Evolutionary conservation across 140 eudicot genomes (phyloP).

Genomic region (Oenanthe javanica): DNA sequence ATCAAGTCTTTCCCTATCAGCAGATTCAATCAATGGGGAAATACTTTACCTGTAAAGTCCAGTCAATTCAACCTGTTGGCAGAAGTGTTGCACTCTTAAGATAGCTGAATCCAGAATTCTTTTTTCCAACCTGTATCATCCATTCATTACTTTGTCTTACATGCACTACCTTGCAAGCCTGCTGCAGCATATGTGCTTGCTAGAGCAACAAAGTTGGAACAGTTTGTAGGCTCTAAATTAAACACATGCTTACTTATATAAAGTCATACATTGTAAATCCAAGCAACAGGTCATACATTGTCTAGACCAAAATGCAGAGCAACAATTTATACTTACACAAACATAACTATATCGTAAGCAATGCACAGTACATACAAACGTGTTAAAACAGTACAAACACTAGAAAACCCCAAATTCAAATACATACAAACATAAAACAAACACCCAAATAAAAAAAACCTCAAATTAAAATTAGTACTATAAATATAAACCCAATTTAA

Average conservation of each 20-base stretch:
- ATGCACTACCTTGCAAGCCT: slow-evolving; percentile 46
- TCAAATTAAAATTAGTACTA: too few relatives aligned
- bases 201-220: slow-evolving; percentile 42
- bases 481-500: too few relatives aligned
- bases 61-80: neutral
- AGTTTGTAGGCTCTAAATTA: slow-evolving; percentile 33
- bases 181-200: slow-evolving; percentile 56
- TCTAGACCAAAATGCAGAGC: too few relatives aligned
- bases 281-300: too few relatives aligned
- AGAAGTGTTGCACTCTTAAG: slow-evolving; percentile 17
- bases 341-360: too few relatives aligned
- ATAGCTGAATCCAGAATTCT: slow-evolving; percentile 43
- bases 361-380: too few relatives aligned
- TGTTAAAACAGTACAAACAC: too few relatives aligned
- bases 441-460: too few relatives aligned
- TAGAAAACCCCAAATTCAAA: too few relatives aligned
- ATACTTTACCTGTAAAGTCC: neutral
- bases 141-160: slow-evolving; percentile 35
- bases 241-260: slow-evolving; percentile 21
- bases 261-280: too few relatives aligned
- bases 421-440: too few relatives aligned
- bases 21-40: neutral
- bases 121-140: slow-evolving; percentile 19
- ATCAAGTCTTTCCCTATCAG: neutral
- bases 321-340: too few relatives aligned